A percentile compares a stretch with the other conserved stretches of the same genome.
phyloP scores from a whole-genome alignment of 2,329 filamentous ascomycete species.

The Aspergillus unguis region DNA sequence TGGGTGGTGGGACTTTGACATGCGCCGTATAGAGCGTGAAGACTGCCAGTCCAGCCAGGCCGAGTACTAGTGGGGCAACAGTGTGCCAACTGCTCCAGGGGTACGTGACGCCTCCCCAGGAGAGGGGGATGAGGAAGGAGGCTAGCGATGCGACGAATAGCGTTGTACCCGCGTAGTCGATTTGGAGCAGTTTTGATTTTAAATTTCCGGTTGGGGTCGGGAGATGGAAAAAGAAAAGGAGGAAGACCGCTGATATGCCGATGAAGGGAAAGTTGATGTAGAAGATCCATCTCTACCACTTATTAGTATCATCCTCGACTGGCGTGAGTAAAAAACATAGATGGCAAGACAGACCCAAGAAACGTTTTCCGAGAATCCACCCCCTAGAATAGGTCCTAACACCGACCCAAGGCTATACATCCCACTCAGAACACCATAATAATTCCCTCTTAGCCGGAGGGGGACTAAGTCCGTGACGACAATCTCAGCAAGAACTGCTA shows the following conservation, averaged over 20 bases:
- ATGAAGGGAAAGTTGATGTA: conserved; percentile 30
- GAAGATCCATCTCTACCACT: conserved; percentile 27
- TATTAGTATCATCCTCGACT: neutral
- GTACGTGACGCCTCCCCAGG: conserved; percentile 30
- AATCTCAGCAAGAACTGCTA: conserved; percentile 42
- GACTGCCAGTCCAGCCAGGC: conserved; percentile 19
- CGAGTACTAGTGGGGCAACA: conserved; percentile 28
- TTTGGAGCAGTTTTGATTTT: conserved; percentile 9
- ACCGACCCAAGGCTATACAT: conserved; percentile 40
- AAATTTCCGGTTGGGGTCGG: conserved; percentile 5
- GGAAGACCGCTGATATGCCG: conserved; percentile 19
- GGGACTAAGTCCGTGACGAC: conserved; percentile 48
- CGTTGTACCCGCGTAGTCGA: conserved; percentile 31
- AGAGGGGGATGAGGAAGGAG: conserved; percentile 31
- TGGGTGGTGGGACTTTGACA: conserved; percentile 23
- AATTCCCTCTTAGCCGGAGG: conserved; percentile 31
- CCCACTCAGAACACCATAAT: conserved; percentile 21
- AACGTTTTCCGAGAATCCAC: conserved; percentile 20
- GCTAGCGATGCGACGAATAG: conserved; percentile 27
- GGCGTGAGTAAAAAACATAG: no score
- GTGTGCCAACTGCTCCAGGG: conserved; percentile 31
- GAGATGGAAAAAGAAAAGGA: conserved; percentile 21
- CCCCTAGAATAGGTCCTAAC: conserved; percentile 45
- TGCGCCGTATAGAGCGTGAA: conserved; percentile 20
- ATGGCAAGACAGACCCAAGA: conserved; percentile 17